These are phyloP conservation scores for Candida odintsovae DNA, from an alignment of 805 yeast species.

Conservation along the genomic window DNA sequence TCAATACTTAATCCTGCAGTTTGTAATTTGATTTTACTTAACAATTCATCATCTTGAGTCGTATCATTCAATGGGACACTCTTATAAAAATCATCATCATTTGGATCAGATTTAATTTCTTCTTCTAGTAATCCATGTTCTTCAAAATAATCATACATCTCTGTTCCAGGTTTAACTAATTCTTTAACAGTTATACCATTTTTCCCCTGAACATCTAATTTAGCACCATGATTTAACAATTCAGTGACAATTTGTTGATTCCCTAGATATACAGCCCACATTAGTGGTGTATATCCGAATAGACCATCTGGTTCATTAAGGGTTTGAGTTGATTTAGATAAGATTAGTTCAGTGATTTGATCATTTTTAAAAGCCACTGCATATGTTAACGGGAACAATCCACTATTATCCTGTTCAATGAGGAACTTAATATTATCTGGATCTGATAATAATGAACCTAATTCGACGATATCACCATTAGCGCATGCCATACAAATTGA, in stretches of 20 bases:
- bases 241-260: slow-evolving; percentile 48
- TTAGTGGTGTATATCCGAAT: slow-evolving; percentile 59
- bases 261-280: slow-evolving; percentile 79
- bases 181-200: slow-evolving; percentile 48
- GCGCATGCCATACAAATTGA: slow-evolving; percentile 34
- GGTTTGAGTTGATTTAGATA: slow-evolving; percentile 35
- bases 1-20: slow-evolving; percentile 31
- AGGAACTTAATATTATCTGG: slow-evolving; percentile 23
- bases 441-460: slow-evolving; percentile 19
- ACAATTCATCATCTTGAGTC: slow-evolving; percentile 27
- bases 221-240: slow-evolving; percentile 60
- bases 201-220: slow-evolving; percentile 35
- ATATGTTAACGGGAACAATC: slow-evolving; percentile 43
- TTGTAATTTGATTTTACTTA: slow-evolving; percentile 32
- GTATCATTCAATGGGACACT: slow-evolving; percentile 2
- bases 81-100: slow-evolving; percentile 15
- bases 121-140: slow-evolving; percentile 39
- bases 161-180: slow-evolving; percentile 49
- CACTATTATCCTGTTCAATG: slow-evolving; percentile 31
- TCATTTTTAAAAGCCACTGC: slow-evolving; percentile 49
- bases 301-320: slow-evolving; percentile 46
- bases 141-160: slow-evolving; percentile 53
- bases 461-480: slow-evolving; percentile 27
- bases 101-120: background rate
- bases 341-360: slow-evolving; percentile 43